Evolutionary conservation across 495 filamentous ascomycete species (phyloP).

Genomic region (Hyaloscypha finlandica): DNA sequence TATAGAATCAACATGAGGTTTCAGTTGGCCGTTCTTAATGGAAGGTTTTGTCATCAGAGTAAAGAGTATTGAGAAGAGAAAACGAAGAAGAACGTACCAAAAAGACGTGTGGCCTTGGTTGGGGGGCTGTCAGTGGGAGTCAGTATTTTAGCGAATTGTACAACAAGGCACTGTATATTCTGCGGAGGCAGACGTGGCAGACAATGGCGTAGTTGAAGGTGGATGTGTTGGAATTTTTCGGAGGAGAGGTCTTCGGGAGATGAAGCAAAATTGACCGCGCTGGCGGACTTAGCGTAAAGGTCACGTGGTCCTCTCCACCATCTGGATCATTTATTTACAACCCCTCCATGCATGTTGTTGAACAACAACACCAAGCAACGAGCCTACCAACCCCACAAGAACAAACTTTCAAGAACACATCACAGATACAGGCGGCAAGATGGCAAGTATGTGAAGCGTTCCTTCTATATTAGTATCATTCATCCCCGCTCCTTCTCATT

Average conservation of each 20-base stretch:
- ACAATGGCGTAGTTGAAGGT: background rate
- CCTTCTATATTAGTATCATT: background rate
- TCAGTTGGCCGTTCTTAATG: slow-evolving; percentile 63
- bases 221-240: background rate
- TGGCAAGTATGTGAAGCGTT: slow-evolving; percentile 27
- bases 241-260: background rate
- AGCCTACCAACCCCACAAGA: background rate
- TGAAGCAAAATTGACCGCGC: background rate
- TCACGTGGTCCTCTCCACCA: background rate
- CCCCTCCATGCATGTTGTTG: background rate
- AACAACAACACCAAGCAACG: background rate
- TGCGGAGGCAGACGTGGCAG: background rate
- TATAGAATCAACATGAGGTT: slow-evolving; percentile 53
- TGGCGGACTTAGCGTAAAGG: background rate
- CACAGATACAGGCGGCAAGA: slow-evolving; percentile 14
- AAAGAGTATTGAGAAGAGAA: slow-evolving; percentile 1
- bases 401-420: background rate
- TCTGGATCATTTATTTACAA: background rate
- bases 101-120: background rate
- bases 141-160: background rate
- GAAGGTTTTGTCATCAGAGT: slow-evolving; percentile 39
- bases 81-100: slow-evolving; percentile 17
- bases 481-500: background rate
- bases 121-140: background rate
- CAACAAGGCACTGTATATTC: background rate